phyloP scores from a whole-genome alignment of 1,284 basidiomycete genomes.

The Naganishia liquefaciens region DNA sequence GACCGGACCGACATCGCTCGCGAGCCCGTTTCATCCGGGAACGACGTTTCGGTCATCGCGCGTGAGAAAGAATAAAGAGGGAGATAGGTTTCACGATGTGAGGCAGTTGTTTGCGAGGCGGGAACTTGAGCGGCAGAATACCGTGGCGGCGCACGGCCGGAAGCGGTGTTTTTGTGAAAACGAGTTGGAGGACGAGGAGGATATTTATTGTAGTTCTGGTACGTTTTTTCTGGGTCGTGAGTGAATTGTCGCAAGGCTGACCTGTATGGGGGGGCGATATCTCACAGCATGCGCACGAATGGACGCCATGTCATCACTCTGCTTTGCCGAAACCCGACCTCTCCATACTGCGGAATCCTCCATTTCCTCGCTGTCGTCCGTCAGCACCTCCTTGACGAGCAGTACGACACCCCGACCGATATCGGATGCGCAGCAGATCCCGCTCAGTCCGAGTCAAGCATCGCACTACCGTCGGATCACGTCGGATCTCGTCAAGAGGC shows the following conservation, averaged over 20 bases:
- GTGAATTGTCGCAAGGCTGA: not conserved
- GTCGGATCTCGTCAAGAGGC: conserved; percentile 12
- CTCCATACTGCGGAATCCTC: conserved; percentile 32
- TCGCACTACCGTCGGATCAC: conserved; percentile 24
- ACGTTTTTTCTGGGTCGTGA: conserved; percentile 18
- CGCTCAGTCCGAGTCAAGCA: conserved; percentile 20
- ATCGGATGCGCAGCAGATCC: conserved; percentile 27
- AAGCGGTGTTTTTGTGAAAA: conserved; percentile 47
- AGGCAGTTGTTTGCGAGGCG: conserved; percentile 19
- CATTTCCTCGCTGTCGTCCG: conserved; percentile 35
- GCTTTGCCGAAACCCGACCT: conserved; percentile 40
- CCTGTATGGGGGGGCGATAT: not conserved
- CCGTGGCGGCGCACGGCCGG: not conserved
- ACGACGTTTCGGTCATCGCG: conserved; percentile 14
- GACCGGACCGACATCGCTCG: not conserved
- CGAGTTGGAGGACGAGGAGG: conserved; percentile 38
- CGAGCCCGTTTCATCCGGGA: conserved; percentile 22
- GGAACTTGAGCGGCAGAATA: conserved; percentile 12
- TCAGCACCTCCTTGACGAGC: conserved; percentile 12
- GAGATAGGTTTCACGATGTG: conserved; percentile 24
- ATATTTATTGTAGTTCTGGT: conserved; percentile 51
- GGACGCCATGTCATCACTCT: conserved; percentile 52
- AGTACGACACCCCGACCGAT: conserved; percentile 32
- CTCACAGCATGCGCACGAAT: conserved; percentile 47
- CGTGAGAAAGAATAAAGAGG: not conserved